Evolutionary conservation across 495 filamentous ascomycete species (phyloP).

Genomic region (Astrothelium subdiscretum): DNA sequence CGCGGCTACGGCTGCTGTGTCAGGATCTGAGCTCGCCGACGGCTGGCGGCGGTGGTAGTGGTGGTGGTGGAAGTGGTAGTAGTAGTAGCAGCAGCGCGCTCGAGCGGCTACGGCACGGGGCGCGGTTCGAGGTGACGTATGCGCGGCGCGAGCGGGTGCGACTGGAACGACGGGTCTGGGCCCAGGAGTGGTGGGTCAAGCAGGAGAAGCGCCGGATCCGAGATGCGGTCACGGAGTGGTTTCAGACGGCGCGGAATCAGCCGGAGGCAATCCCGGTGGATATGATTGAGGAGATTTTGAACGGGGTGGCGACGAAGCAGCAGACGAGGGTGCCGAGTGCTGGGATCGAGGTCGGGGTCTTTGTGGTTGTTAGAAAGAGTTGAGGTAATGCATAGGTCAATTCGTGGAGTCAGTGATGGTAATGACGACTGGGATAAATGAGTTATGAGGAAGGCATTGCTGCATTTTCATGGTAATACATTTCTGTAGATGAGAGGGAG

Average conservation of each 20-base stretch:
- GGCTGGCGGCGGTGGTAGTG: too few relatives aligned
- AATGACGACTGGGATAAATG: background rate
- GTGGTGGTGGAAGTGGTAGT: too few relatives aligned
- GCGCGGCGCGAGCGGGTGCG: slow-evolving; percentile 40
- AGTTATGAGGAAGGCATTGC: background rate
- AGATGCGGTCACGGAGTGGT: slow-evolving; percentile 46
- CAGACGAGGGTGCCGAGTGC: slow-evolving; percentile 20
- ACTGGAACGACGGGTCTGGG: slow-evolving; percentile 49
- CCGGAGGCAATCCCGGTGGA: slow-evolving; percentile 37
- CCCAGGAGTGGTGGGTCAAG: slow-evolving; percentile 56
- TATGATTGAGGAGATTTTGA: slow-evolving; percentile 51
- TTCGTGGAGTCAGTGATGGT: background rate
- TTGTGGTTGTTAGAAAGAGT: slow-evolving; percentile 12
- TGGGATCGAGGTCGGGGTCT: slow-evolving; percentile 29
- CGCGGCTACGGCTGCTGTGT: slow-evolving; percentile 40
- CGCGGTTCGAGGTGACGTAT: slow-evolving; percentile 38
- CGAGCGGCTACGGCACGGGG: background rate
- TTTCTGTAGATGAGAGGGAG: background rate
- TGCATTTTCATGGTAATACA: background rate
- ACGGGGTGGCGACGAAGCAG: slow-evolving; percentile 37
- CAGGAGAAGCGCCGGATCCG: slow-evolving; percentile 59
- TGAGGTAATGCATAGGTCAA: background rate
- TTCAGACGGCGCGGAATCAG: slow-evolving; percentile 38
- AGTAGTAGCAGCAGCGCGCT: slow-evolving; percentile 15
- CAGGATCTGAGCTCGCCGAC: slow-evolving; percentile 23